Conservation (phyloP, 257 asterid genomes). For the Avicennia marina region DNA sequence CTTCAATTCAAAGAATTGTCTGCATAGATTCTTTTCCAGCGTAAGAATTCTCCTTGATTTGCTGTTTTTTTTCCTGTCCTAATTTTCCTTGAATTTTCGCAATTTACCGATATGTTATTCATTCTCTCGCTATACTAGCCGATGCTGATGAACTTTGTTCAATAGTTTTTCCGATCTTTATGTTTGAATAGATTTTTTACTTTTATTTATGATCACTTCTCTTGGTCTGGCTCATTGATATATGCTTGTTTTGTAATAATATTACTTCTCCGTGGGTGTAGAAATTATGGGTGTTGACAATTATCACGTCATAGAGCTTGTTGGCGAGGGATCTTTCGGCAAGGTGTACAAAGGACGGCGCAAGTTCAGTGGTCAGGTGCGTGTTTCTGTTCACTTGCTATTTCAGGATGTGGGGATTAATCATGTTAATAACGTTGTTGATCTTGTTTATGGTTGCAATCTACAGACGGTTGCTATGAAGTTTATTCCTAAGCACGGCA, state of each 20-base stretch:
- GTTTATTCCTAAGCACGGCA: conserved; percentile 12
- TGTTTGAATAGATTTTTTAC: neutral
- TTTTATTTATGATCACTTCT: neutral
- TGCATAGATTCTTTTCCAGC: no score
- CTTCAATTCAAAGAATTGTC: no score
- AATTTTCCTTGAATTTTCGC: no score
- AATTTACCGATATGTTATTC: no score
- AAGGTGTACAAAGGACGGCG: conserved; percentile 97
- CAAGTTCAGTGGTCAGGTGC: conserved; percentile 86
- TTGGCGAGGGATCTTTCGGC: conserved; percentile 98
- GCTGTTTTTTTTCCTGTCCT: no score
- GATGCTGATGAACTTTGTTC: no score
- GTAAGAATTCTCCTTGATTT: no score
- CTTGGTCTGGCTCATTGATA: neutral
- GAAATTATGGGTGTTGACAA: conserved; percentile 70
- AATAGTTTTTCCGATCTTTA: no score
- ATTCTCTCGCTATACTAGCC: no score
- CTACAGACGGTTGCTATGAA: conserved; percentile 13
- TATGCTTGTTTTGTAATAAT: neutral
- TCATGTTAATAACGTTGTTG: no score
- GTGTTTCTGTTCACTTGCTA: neutral
- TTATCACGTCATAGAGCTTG: conserved; percentile 92
- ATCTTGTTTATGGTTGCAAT: neutral
- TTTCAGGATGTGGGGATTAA: no score
- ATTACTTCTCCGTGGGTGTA: conserved; percentile 14